These are phyloP conservation scores for Boletus subcaerulescens DNA, from an alignment of 768 basidiomycete species.

Conservation along the genomic window DNA sequence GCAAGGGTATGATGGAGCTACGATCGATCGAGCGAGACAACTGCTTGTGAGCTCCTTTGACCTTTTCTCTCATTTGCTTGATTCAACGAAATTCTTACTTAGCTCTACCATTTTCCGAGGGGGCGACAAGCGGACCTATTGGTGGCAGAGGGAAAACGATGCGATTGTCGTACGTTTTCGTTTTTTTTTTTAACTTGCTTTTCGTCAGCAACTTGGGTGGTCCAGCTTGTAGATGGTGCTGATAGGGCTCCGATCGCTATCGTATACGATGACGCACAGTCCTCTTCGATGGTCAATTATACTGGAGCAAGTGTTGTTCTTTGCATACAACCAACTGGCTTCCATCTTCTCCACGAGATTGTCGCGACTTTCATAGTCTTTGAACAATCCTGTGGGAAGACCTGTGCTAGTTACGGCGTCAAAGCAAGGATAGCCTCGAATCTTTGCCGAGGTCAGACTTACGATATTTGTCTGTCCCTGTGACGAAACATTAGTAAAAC, in stretches of 20 bases:
- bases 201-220: background rate
- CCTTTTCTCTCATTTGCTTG: background rate
- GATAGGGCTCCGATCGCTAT: constrained; percentile 9
- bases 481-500: background rate
- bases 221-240: constrained; percentile 3
- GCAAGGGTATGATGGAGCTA: constrained; percentile 1
- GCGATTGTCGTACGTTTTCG: background rate
- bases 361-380: constrained; percentile 16
- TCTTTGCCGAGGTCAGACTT: background rate
- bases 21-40: background rate
- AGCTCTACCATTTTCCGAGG: constrained; percentile 9
- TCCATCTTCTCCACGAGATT: constrained; percentile 18
- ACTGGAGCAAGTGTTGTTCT: background rate
- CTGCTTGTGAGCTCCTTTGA: background rate
- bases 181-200: background rate
- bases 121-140: constrained; percentile 10
- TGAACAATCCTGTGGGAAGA: background rate
- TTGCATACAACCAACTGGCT: constrained; percentile 15
- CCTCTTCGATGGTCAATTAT: background rate
- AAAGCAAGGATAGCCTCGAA: background rate
- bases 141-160: constrained; percentile 1
- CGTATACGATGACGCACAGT: background rate
- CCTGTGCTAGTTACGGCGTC: background rate
- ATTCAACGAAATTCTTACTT: background rate
- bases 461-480: background rate